Evolutionary conservation across 306 rosid genomes (phyloP), one percentile per base, ranked within the genome.

Genomic region (Cicer bijugum): DNA sequence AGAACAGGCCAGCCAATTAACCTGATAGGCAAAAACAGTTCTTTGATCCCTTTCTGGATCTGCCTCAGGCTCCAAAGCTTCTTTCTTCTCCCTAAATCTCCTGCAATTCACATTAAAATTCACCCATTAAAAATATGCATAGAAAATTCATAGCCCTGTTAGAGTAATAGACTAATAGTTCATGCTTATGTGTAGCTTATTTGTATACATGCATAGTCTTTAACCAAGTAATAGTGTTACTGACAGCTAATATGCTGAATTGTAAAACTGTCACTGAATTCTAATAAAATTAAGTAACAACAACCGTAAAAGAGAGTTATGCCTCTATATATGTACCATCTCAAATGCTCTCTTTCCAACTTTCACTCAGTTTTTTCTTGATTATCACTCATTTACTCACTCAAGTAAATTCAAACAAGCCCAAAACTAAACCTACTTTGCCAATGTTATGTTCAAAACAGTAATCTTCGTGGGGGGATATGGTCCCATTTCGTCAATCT

Each of bases 21-120:
- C 97, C 99, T 94, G 97, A 74, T 91, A 94, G 10, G 97, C 99
- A 85, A 94, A 91, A 78, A 94, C 99, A 79, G 99, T 94, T 80
- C 97, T 83, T 84, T 94, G 99, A 77, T 94, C 99, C 83, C 99
- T 91, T 86, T 17, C 19, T 17, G 19, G 19, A 17, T 17, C 19
- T 17, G 19, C 19, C 19, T 17, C 19, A 17, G 19, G 99, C 87
- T 94, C 99, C 48, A 58, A 87, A 12, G 74, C 83, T 52, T 94
- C 99, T 75, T 90, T 91, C 87, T 94, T 94, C 9, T 91, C 99
- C 85, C 90, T 91, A 67, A 76, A 78, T 82, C 90, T 94, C 95
- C 99, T 94, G 88, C 69, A 68, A 79, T 46, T 74, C 62, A 74
- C 58, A 80, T 44, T 64, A 52, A 56, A 69, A 71, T 71, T 39